Percentiles rank a stretch among this genome's conserved stretches.
These are phyloP conservation scores for Arachis stenosperma DNA, from an alignment of 306 rosid genomes.

Conservation along the genomic window DNA sequence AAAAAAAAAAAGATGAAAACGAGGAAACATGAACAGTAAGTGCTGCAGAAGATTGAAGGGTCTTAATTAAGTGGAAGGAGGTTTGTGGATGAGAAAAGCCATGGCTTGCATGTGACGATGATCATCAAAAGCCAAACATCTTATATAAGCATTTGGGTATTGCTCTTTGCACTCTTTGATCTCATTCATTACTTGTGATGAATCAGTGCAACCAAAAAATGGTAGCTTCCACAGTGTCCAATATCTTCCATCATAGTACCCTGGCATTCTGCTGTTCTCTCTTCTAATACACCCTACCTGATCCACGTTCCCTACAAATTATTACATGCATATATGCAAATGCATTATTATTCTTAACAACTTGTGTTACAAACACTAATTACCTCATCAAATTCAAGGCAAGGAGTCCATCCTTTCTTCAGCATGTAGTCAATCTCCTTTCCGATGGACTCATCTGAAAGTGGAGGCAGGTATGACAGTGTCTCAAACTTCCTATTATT, in stretches of 20 bases:
- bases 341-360: too few relatives aligned
- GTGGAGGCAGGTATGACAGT: conserved; percentile 77
- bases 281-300: conserved; percentile 59
- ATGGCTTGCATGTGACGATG: conserved; percentile 67
- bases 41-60: conserved; percentile 3
- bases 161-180: conserved; percentile 60
- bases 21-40: not conserved
- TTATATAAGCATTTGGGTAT: conserved; percentile 73
- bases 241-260: conserved; percentile 89
- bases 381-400: conserved; percentile 81
- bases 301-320: conserved; percentile 23
- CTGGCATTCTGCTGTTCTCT: conserved; percentile 67
- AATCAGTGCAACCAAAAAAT: conserved; percentile 72
- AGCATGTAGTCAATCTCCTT: conserved; percentile 77
- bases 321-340: not conserved
- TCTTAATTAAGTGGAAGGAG: conserved; percentile 12
- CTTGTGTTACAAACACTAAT: conserved; percentile 9
- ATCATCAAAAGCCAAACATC: conserved; percentile 78
- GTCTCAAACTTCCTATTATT: conserved; percentile 77
- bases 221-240: conserved; percentile 91
- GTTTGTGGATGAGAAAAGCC: conserved; percentile 73
- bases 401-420: conserved; percentile 79
- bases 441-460: conserved; percentile 70
- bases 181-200: conserved; percentile 65
- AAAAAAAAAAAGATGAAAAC: not conserved